These are phyloP conservation scores for Erythrobasidium hasegawianum DNA, from an alignment of 1,284 basidiomycete genomes.

Conservation along the genomic window DNA sequence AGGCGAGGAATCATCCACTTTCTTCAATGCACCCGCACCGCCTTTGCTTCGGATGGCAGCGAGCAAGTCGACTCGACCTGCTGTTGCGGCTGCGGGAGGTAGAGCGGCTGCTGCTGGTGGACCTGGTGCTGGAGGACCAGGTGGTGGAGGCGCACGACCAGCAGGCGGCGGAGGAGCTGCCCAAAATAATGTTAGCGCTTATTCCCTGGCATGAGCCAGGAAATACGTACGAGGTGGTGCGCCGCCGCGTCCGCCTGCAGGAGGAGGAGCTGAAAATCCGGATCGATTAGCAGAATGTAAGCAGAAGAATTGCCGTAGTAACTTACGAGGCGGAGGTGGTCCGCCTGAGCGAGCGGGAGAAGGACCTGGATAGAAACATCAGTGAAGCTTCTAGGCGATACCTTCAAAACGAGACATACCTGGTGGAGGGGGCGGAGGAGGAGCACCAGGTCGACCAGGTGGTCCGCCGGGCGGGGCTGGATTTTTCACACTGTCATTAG, in stretches of 20 bases:
- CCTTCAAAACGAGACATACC: not conserved
- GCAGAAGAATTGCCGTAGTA: not conserved
- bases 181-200: constrained; percentile 32
- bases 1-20: constrained; percentile 14
- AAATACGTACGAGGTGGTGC: constrained; percentile 35
- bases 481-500: not conserved
- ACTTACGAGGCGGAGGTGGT: constrained; percentile 33
- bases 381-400: not conserved
- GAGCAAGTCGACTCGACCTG: constrained; percentile 45
- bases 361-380: not conserved
- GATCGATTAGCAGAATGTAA: not conserved
- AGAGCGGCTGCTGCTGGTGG: not conserved
- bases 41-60: constrained; percentile 36
- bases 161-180: constrained; percentile 49
- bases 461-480: constrained; percentile 29
- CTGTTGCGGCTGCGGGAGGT: constrained; percentile 3
- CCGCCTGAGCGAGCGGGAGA: not conserved
- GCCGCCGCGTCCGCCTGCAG: constrained; percentile 25
- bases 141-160: constrained; percentile 15
- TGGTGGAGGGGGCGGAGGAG: constrained; percentile 41
- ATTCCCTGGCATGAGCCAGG: not conserved
- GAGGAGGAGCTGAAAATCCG: constrained; percentile 5
- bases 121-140: constrained; percentile 22
- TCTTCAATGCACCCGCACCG: constrained; percentile 7
- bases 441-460: constrained; percentile 38